Conservation (phyloP, 2,329 filamentous ascomycete genomes). For the Pseudopithomyces maydicus region DNA sequence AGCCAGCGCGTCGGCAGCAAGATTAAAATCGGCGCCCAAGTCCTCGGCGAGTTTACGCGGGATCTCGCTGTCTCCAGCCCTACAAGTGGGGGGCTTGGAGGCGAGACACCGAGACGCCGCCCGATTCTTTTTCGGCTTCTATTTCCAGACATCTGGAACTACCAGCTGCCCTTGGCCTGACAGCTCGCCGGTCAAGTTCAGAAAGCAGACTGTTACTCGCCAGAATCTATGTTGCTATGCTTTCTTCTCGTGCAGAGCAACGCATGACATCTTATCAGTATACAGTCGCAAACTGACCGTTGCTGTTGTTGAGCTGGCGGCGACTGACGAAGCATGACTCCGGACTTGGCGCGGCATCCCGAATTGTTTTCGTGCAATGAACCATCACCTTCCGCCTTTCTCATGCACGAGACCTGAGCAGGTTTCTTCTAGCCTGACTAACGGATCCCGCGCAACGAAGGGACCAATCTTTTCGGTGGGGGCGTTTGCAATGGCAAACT, state of each 20-base stretch:
- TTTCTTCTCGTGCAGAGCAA: background rate
- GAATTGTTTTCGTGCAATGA: constrained; percentile 8
- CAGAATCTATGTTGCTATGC: background rate
- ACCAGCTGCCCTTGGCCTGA: background rate
- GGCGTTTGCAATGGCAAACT: background rate
- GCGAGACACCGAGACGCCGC: constrained; percentile 7
- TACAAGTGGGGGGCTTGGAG: background rate
- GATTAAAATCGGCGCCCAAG: background rate
- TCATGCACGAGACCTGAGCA: constrained; percentile 19
- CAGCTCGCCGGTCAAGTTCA: background rate
- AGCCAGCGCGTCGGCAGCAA: background rate
- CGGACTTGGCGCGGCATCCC: constrained; percentile 10
- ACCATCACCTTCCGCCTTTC: constrained; percentile 13
- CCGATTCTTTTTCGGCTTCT: constrained; percentile 2
- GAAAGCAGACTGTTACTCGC: background rate
- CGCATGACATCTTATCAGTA: background rate
- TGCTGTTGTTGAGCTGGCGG: background rate
- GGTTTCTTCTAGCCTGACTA: constrained; percentile 7
- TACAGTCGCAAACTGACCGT: background rate
- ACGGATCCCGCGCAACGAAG: constrained; percentile 9
- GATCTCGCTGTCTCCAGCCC: background rate
- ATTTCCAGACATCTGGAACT: background rate
- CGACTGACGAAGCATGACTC: constrained; percentile 3
- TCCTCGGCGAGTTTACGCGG: background rate
- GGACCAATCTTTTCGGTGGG: background rate